A percentile compares a stretch with the other conserved stretches of the same genome.
These are phyloP conservation scores for Kwoniella dendrophila DNA, from an alignment of 768 basidiomycete species.

Conservation along the genomic window DNA sequence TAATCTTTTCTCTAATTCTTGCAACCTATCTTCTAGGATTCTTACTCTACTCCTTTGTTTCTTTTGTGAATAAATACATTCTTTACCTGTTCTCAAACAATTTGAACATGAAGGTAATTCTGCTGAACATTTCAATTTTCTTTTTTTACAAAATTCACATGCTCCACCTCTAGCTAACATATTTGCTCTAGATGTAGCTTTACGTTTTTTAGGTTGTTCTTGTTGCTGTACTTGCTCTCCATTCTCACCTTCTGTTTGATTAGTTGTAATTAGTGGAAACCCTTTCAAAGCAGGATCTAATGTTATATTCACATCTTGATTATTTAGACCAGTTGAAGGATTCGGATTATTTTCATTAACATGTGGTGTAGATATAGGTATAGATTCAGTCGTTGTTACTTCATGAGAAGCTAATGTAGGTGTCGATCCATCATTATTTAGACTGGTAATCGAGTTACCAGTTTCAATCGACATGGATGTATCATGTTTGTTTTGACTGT, in stretches of 20 bases:
- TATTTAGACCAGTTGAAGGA: background rate
- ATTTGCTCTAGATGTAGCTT: conserved; percentile 43
- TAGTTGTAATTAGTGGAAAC: no score
- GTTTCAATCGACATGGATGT: no score
- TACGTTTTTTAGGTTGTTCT: conserved; percentile 29
- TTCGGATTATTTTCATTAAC: background rate
- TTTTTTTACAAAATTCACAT: conserved; percentile 47
- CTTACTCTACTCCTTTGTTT: conserved; percentile 42
- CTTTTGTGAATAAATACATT: conserved; percentile 47
- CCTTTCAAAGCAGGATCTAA: background rate
- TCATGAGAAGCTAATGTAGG: conserved; percentile 4
- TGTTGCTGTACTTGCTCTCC: background rate
- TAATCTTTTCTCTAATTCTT: conserved; percentile 45
- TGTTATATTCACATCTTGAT: background rate
- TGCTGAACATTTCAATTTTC: conserved; percentile 48
- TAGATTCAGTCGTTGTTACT: background rate
- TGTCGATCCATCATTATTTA: background rate
- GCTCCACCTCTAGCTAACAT: conserved; percentile 51
- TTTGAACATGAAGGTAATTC: conserved; percentile 37
- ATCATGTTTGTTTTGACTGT: no score
- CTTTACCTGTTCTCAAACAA: conserved; percentile 29
- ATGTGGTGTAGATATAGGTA: background rate
- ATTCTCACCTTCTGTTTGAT: background rate
- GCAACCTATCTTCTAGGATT: conserved; percentile 43
- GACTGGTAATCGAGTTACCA: no score